Percentiles rank a stretch among this genome's conserved stretches.
These are phyloP conservation scores for Rhizopogon rudus DNA, from an alignment of 768 basidiomycete species.

Conservation along the genomic window DNA sequence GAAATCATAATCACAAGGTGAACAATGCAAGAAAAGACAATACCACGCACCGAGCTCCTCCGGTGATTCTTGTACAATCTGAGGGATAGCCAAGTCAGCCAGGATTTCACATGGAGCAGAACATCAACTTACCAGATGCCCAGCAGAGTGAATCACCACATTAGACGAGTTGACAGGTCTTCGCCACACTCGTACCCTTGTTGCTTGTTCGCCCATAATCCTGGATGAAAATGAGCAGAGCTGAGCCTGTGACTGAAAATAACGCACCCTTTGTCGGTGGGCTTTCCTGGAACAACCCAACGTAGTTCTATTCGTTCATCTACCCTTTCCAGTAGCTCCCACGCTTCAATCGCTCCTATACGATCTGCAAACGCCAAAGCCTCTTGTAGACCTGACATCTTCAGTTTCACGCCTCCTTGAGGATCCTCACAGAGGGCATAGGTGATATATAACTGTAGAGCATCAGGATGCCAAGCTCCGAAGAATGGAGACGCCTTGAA, in stretches of 20 bases:
- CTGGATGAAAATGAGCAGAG: constrained; percentile 7
- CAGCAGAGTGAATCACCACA: constrained; percentile 18
- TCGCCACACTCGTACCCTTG: constrained; percentile 22
- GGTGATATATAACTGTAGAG: constrained; percentile 57
- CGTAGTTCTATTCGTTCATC: constrained; percentile 20
- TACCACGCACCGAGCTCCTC: constrained; percentile 21
- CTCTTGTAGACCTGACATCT: constrained; percentile 65
- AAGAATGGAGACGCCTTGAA: constrained; percentile 65
- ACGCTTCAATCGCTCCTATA: constrained; percentile 14
- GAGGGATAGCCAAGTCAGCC: background rate
- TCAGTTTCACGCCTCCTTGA: constrained; percentile 46
- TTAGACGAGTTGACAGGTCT: constrained; percentile 24
- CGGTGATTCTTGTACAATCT: constrained; percentile 26
- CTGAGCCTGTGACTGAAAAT: background rate
- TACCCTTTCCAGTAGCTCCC: constrained; percentile 20
- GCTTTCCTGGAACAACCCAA: constrained; percentile 23
- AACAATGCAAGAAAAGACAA: background rate
- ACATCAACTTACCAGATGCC: constrained; percentile 21
- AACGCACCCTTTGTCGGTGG: constrained; percentile 8
- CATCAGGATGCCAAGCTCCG: constrained; percentile 59
- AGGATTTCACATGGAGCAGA: background rate
- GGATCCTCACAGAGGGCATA: constrained; percentile 39
- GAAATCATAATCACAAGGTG: background rate
- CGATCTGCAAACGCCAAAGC: constrained; percentile 55
- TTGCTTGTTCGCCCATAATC: constrained; percentile 5